These are phyloP conservation scores for Athelia sp. DNA, from an alignment of 1,284 basidiomycete species.

Conservation along the genomic window DNA sequence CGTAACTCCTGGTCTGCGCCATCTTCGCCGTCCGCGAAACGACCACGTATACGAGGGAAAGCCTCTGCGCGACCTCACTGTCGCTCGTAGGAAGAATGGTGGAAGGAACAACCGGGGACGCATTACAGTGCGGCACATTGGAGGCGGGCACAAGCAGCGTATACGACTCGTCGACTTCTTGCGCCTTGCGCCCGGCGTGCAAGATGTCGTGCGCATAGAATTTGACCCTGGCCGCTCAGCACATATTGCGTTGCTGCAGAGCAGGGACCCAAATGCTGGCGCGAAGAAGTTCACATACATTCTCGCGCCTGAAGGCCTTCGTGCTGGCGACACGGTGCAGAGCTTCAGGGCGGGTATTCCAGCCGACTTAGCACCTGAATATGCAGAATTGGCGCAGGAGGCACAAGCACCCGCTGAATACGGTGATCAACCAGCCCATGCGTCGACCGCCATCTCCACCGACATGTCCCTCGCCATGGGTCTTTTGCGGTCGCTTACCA, in stretches of 20 bases:
- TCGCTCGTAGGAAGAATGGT: constrained; percentile 79
- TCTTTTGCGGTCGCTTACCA: constrained; percentile 79
- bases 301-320: constrained; percentile 84
- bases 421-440: constrained; percentile 16
- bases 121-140: constrained; percentile 86
- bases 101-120: constrained; percentile 83
- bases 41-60: constrained; percentile 81
- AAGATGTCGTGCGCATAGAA: constrained; percentile 91
- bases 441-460: constrained; percentile 23
- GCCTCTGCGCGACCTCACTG: constrained; percentile 81
- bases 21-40: constrained; percentile 79
- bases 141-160: constrained; percentile 89
- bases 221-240: constrained; percentile 94
- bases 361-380: constrained; percentile 68
- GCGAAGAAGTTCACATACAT: constrained; percentile 80
- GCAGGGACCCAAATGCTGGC: constrained; percentile 43
- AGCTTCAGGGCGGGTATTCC: constrained; percentile 85
- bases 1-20: constrained; percentile 82
- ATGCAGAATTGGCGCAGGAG: constrained; percentile 27
- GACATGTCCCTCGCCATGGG: constrained; percentile 69
- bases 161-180: constrained; percentile 88
- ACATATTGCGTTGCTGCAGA: constrained; percentile 87
- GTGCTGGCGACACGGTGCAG: constrained; percentile 86
- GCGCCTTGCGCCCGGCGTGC: constrained; percentile 71
- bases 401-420: constrained; percentile 9